These are phyloP conservation scores for Candida verbasci DNA, from an alignment of 805 yeast species.

Conservation along the genomic window DNA sequence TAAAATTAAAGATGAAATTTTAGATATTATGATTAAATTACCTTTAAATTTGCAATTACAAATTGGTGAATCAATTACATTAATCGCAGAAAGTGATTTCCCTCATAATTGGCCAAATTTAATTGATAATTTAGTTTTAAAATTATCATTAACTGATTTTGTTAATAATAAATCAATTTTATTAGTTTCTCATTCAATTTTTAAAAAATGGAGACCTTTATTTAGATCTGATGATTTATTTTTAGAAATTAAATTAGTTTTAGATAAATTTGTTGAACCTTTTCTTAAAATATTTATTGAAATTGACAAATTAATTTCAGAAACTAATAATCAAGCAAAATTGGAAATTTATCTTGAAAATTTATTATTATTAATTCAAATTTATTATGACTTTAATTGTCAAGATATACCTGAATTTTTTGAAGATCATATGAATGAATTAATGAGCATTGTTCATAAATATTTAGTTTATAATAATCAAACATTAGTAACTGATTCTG, in stretches of 20 bases:
- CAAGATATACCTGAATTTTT: constrained; percentile 98
- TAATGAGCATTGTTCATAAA: constrained; percentile 80
- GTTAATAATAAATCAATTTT: constrained; percentile 78
- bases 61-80: constrained; percentile 87
- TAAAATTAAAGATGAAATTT: constrained; percentile 69
- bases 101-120: constrained; percentile 85
- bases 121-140: constrained; percentile 66
- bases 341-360: constrained; percentile 63
- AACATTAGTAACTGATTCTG: constrained; percentile 49
- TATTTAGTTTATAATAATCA: constrained; percentile 62
- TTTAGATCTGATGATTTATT: constrained; percentile 88
- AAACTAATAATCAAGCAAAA: constrained; percentile 43
- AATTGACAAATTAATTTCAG: constrained; percentile 59
- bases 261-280: constrained; percentile 78
- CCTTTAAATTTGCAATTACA: constrained; percentile 85
- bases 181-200: constrained; percentile 90
- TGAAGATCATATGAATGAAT: constrained; percentile 77
- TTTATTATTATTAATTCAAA: constrained; percentile 64
- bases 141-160: constrained; percentile 64
- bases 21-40: constrained; percentile 78
- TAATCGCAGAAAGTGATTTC: constrained; percentile 94
- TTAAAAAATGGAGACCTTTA: constrained; percentile 94
- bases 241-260: constrained; percentile 79
- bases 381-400: constrained; percentile 91
- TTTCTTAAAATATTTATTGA: constrained; percentile 64